phyloP scores from a whole-genome alignment of 495 filamentous ascomycete species.

The Saxophila tyrrhenica region DNA sequence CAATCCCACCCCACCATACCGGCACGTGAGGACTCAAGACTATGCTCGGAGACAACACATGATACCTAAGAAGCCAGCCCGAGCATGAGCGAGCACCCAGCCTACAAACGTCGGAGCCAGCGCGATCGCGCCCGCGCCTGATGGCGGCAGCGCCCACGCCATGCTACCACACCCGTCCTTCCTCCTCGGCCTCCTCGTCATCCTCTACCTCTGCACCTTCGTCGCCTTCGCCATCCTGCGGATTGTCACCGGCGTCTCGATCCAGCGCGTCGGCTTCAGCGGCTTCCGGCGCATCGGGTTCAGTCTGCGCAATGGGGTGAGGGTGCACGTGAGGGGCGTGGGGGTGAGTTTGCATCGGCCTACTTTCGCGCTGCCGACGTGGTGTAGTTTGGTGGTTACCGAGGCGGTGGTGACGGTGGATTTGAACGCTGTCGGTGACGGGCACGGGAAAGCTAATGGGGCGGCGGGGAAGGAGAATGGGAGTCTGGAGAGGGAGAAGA shows the following conservation, averaged over 20 bases:
- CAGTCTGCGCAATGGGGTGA: constrained; percentile 71
- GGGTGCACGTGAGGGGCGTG: constrained; percentile 79
- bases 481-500: constrained; percentile 6
- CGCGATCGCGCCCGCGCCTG: constrained; percentile 9
- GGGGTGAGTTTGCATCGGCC: constrained; percentile 81
- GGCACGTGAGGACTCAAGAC: background rate
- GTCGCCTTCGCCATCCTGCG: constrained; percentile 87
- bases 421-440: constrained; percentile 41
- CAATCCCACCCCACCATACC: background rate
- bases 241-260: constrained; percentile 86
- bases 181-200: constrained; percentile 66
- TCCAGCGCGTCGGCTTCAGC: constrained; percentile 87
- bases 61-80: background rate
- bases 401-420: constrained; percentile 80
- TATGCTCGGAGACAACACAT: background rate
- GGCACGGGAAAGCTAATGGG: constrained; percentile 10
- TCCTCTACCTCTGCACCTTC: constrained; percentile 84
- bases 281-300: constrained; percentile 83
- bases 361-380: constrained; percentile 93
- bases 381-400: constrained; percentile 78
- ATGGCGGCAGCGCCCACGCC: constrained; percentile 36
- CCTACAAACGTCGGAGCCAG: background rate
- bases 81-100: background rate
- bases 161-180: constrained; percentile 57
- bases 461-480: constrained; percentile 14